Conservation (phyloP, 176 grass and related monocot genomes). For the Echinochloa phyllopogon region DNA sequence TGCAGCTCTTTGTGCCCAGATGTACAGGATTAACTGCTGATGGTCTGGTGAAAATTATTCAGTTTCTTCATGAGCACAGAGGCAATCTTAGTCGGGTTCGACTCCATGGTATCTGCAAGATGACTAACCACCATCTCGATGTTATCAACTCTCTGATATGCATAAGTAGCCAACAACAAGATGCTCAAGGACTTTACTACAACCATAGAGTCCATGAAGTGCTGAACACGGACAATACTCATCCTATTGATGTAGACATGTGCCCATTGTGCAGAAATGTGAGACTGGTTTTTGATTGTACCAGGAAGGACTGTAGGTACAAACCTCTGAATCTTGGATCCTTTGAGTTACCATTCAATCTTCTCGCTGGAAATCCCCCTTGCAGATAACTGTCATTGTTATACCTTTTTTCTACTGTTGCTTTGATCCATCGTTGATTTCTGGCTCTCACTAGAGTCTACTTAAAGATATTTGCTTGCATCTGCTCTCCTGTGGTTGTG, state of each 20-base stretch:
- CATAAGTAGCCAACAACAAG: conserved; percentile 37
- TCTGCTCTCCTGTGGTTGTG: conserved; percentile 40
- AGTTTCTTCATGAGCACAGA: conserved; percentile 51
- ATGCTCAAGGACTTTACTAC: conserved; percentile 47
- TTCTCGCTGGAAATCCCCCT: conserved; percentile 3
- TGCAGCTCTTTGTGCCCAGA: conserved; percentile 86
- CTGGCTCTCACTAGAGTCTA: conserved; percentile 28
- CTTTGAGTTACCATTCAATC: conserved; percentile 4
- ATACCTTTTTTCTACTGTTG: not conserved
- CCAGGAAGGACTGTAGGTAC: conserved; percentile 78
- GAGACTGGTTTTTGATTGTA: conserved; percentile 81
- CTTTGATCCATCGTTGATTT: conserved; percentile 27
- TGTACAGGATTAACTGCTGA: conserved; percentile 76
- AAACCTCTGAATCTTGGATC: conserved; percentile 25
- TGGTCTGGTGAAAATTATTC: conserved; percentile 72
- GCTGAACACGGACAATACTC: conserved; percentile 50
- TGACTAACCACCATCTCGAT: conserved; percentile 78
- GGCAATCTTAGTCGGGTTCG: conserved; percentile 61
- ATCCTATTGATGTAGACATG: conserved; percentile 78
- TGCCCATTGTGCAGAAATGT: conserved; percentile 62
- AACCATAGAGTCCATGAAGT: conserved; percentile 40
- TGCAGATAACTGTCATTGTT: conserved; percentile 5
- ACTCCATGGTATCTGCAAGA: conserved; percentile 62
- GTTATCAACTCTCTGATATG: conserved; percentile 66
- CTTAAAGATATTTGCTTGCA: conserved; percentile 31